phyloP scores from a whole-genome alignment of 495 filamentous ascomycete genomes.

The Daldinia loculata region DNA sequence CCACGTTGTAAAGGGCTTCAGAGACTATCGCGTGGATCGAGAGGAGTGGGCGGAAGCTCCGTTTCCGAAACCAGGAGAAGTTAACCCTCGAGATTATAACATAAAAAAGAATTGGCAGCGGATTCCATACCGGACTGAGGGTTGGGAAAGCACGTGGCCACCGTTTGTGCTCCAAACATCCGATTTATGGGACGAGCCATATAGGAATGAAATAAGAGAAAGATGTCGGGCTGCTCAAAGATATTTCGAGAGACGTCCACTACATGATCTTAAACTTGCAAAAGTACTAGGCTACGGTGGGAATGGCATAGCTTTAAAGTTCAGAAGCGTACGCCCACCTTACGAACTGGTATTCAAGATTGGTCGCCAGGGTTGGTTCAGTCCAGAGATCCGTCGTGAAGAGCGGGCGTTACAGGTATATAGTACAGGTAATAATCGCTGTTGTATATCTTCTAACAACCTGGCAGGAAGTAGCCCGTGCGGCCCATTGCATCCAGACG shows the following conservation, averaged over 20 bases:
- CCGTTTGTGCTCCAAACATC: neutral
- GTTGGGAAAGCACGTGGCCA: neutral
- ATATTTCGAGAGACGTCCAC: neutral
- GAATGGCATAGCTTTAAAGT: neutral
- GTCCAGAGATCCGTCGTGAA: neutral
- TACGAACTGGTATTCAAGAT: neutral
- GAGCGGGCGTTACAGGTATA: slow-evolving; percentile 1
- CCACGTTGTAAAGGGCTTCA: too few species aligned
- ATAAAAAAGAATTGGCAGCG: neutral
- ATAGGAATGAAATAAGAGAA: neutral
- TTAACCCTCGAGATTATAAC: neutral
- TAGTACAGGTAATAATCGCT: neutral
- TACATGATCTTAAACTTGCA: neutral
- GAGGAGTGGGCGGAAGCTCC: neutral
- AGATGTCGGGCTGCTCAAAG: neutral
- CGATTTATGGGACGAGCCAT: neutral
- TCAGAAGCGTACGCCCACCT: neutral
- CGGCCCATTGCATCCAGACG: slow-evolving; percentile 33
- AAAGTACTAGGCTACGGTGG: neutral
- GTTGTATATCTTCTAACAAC: slow-evolving; percentile 2
- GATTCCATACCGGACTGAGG: neutral
- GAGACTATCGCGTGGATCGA: neutral
- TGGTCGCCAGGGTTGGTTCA: neutral
- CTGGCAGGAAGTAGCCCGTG: slow-evolving; percentile 7
- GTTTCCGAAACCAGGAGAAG: neutral